phyloP scores from a whole-genome alignment of 805 yeast genomes.

The Saccharomycopsis guyanensis region DNA sequence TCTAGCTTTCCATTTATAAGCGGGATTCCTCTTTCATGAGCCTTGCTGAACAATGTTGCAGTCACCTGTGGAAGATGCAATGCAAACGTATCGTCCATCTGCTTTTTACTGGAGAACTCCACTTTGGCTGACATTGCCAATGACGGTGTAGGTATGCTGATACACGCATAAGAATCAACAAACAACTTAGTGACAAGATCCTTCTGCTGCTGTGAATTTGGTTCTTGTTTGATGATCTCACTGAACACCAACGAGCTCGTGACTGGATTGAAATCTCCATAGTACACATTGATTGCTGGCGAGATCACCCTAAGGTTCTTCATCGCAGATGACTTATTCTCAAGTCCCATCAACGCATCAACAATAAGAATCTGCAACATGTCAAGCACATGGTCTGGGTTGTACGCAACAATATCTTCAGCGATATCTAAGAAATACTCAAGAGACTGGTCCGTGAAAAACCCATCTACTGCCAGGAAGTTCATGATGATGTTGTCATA shows the following conservation, averaged over 20 bases:
- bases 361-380: conserved; percentile 54
- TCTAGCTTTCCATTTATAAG: conserved; percentile 20
- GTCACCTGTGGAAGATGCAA: background rate
- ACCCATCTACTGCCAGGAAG: conserved; percentile 42
- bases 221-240: background rate
- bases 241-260: background rate
- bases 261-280: conserved; percentile 27
- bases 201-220: background rate
- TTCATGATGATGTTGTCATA: conserved; percentile 49
- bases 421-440: conserved; percentile 32
- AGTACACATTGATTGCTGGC: conserved; percentile 36
- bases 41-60: background rate
- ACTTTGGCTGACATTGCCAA: conserved; percentile 21
- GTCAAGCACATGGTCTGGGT: conserved; percentile 51
- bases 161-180: conserved; percentile 15
- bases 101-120: background rate
- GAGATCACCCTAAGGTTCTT: conserved; percentile 40
- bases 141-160: conserved; percentile 23
- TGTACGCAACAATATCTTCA: conserved; percentile 30
- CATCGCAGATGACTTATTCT: conserved; percentile 30
- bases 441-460: conserved; percentile 39
- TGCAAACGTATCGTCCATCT: background rate
- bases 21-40: background rate
- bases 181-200: conserved; percentile 19
- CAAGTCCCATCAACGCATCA: conserved; percentile 31